Evolutionary conservation across 2,329 filamentous ascomycete species (phyloP).

Genomic region (Trichoderma pleuroti): DNA sequence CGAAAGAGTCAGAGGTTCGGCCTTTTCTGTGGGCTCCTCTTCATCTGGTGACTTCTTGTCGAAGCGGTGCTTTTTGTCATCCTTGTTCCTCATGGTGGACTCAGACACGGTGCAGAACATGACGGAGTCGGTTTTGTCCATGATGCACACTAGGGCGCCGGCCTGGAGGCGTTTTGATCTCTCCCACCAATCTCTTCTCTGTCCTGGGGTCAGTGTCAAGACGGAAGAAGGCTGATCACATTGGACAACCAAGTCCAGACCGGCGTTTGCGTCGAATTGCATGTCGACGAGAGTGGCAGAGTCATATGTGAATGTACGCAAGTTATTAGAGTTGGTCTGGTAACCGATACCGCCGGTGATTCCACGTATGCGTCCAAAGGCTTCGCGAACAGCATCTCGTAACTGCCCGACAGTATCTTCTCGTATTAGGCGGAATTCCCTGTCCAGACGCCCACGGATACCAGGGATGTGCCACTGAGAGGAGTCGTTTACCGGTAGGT

Average conservation of each 20-base stretch:
- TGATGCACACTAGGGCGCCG: conserved; percentile 49
- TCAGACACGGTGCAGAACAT: conserved; percentile 41
- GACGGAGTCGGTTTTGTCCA: conserved; percentile 37
- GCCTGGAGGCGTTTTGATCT: conserved; percentile 45
- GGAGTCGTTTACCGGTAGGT: conserved; percentile 40
- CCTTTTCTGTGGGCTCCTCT: conserved; percentile 4
- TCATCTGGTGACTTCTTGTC: background rate
- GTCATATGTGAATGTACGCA: conserved; percentile 30
- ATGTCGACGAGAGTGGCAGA: conserved; percentile 31
- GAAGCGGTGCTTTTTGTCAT: conserved; percentile 22
- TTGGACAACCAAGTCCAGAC: conserved; percentile 43
- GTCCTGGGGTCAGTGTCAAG: conserved; percentile 21
- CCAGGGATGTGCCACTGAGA: conserved; percentile 36
- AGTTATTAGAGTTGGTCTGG: conserved; percentile 24
- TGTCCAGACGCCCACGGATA: conserved; percentile 48
- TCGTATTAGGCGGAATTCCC: conserved; percentile 53
- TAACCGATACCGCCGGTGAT: conserved; percentile 1
- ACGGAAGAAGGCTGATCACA: conserved; percentile 44
- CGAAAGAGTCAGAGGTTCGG: background rate
- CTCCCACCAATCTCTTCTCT: conserved; percentile 49
- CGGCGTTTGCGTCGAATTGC: conserved; percentile 36
- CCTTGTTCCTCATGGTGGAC: conserved; percentile 21
- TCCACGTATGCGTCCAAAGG: conserved; percentile 34
- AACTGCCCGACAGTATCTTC: conserved; percentile 55
- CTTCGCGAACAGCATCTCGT: conserved; percentile 43